Base-by-base conservation (phyloP, 1,284 basidiomycete genomes). In the Ganoderma meredithae region DNA sequence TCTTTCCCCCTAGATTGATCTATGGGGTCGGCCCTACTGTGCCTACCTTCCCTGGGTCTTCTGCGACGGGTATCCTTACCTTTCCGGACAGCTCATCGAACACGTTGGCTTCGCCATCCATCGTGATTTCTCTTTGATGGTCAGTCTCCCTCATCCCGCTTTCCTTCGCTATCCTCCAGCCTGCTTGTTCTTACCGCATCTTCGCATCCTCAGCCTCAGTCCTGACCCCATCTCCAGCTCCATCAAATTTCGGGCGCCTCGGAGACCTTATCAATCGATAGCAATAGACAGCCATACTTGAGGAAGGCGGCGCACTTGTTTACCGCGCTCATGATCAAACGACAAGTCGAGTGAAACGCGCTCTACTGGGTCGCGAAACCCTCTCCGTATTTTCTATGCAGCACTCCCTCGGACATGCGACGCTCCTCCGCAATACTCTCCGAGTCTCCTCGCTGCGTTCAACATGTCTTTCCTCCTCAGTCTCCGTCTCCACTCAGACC, bases 91-190 rank as follows among this genome's bases (percentile, higher is more conserved):
- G 13, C 77, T 89, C 12, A 82, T 93, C 3, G 80, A 80, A 56
- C 79, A 76, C 55, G 84, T 95, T 3, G 94, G 94, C 7, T 80
- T 97, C 58, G 84, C 86, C 67, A 85, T 95, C 1, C 87, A 91
- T 66, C 31, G 5, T 31, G 31, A 31, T 95, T 98, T 75, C 95
- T 98, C 8, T 98, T 98, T 76, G 96, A 99, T 78, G 96, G 96
- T 96, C 62, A 49, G 66, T 69, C 36, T 47, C 60, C 61, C 17
- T 25, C 22, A 22, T 8, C 12, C 19, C 47, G 19, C 47, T 10
- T 25, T 49, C n/a, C 7, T 22, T 7, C n/a, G 22, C 10, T 5
- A 31, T 31, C 31, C 31, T 31, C 31, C 31, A 31, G 31, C 31
- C 47, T 22, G 22, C 22, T 12, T 49, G 19, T 47, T 44, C 55